Evolutionary conservation across 2,329 filamentous ascomycete species (phyloP).

Genomic region (Sporothrix sp.): DNA sequence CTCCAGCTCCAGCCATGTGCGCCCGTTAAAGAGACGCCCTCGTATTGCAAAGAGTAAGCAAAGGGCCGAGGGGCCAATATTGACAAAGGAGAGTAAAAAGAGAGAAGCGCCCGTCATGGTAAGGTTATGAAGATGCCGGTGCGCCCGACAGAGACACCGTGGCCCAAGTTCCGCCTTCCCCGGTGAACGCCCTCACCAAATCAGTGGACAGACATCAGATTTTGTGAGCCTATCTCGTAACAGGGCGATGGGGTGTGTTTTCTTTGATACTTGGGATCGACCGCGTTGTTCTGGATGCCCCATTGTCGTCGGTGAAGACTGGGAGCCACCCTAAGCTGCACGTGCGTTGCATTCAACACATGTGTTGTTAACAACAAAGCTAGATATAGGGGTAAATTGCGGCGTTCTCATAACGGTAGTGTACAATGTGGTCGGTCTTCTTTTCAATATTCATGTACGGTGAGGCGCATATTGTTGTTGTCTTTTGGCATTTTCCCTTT

Average conservation of each 20-base stretch:
- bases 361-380: too few species aligned
- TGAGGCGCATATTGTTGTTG: too few species aligned
- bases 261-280: background rate
- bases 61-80: background rate
- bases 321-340: background rate
- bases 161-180: background rate
- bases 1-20: conserved; percentile 5
- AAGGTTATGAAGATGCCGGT: background rate
- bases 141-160: background rate
- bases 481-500: too few species aligned
- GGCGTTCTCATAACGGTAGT: background rate
- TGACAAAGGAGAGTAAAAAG: background rate
- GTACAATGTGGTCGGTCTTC: conserved; percentile 6
- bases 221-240: conserved; percentile 3
- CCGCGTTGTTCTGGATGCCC: background rate
- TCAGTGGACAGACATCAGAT: too few species aligned
- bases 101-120: background rate
- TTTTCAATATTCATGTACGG: too few species aligned
- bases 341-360: conserved; percentile 1
- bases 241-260: background rate
- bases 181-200: background rate
- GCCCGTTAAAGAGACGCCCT: background rate
- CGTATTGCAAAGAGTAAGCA: background rate
- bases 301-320: background rate
- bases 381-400: too few species aligned